phyloP scores from a whole-genome alignment of 2,329 filamentous ascomycete species.

The Xylaria hypoxylon region DNA sequence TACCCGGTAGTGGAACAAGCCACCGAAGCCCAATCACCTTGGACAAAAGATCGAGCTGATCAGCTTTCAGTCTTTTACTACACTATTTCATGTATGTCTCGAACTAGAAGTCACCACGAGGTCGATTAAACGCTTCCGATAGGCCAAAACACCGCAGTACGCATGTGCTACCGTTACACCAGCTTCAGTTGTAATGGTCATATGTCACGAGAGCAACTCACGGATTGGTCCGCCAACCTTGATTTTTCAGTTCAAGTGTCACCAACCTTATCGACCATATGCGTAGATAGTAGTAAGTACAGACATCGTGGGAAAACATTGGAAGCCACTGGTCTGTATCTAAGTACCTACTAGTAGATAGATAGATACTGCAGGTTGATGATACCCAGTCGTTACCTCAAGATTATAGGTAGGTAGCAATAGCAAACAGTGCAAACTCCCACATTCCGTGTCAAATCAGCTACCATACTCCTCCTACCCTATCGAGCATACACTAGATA shows the following conservation, averaged over 20 bases:
- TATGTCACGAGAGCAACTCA: conserved; percentile 16
- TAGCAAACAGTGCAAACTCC: too few species aligned
- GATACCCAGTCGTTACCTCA: too few species aligned
- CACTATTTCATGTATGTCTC: neutral
- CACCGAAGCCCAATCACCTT: neutral
- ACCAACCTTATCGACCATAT: too few species aligned
- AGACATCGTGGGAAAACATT: too few species aligned
- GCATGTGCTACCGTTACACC: conserved; percentile 8
- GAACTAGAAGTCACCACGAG: conserved; percentile 22
- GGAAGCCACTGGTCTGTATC: too few species aligned
- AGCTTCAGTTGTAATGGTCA: conserved; percentile 20
- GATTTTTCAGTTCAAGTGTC: neutral
- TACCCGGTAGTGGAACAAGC: neutral
- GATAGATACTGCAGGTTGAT: too few species aligned
- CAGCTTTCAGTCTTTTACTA: conserved; percentile 9
- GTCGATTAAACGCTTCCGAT: conserved; percentile 27
- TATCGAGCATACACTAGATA: neutral
- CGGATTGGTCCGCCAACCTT: neutral
- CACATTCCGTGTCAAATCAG: too few species aligned
- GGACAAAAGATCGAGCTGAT: neutral
- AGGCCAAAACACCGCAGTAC: conserved; percentile 4
- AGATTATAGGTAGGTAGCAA: too few species aligned
- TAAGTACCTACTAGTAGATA: too few species aligned
- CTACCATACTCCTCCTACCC: neutral
- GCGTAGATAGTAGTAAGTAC: too few species aligned